Evolutionary conservation across 805 yeast genomes (phyloP), one percentile per base, ranked within the genome.

Genomic region (Pichia membranifaciens): DNA sequence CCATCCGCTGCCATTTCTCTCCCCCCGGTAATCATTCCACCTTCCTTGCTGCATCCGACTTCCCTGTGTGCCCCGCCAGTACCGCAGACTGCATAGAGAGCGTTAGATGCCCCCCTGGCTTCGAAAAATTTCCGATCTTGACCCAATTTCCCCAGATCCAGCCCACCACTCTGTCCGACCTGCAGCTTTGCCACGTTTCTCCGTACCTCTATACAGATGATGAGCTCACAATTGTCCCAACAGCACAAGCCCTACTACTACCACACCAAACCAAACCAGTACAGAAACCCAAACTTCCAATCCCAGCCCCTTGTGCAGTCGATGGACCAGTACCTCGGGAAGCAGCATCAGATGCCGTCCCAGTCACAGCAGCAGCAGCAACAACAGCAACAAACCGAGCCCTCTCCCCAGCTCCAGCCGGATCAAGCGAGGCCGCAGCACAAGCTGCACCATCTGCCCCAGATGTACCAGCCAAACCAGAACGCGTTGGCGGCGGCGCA

Each of bases 321-420:
- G 6, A 33, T 33, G 8, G 36, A 33, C n/a, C 36, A 33, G n/a
- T 33, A n/a, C 13, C 8, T 33, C 17, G 36, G 10, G 13, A 29
- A 29, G 15, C 41, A 35, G 28, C 39, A 28, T n/a, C 16, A 34
- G 18, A 20, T 18, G 8, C 47, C 36, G 10, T 29, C 38, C 36
- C 41, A 34, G 32, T 36, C 28, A 35, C 46, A 38, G 22, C 18
- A 32, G 18, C 43, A 36, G 21, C 17, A 20, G 25, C 44, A 47
- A 34, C 50, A 31, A 29, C 36, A 25, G 38, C 46, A 38, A 38
- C 50, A 34, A 33, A 20, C 32, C 8, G 45, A 32, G 3, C 8
- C 13, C 13, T 10, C 10, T 25, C 32, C 36, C 20, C 41, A 48
- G 16, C 9, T 38, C 25, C 38, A 21, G 29, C 10, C 29, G 10